These are phyloP conservation scores for Oligophagozyma castellii DNA, from an alignment of 1,139 yeast genomes.

Conservation along the genomic window DNA sequence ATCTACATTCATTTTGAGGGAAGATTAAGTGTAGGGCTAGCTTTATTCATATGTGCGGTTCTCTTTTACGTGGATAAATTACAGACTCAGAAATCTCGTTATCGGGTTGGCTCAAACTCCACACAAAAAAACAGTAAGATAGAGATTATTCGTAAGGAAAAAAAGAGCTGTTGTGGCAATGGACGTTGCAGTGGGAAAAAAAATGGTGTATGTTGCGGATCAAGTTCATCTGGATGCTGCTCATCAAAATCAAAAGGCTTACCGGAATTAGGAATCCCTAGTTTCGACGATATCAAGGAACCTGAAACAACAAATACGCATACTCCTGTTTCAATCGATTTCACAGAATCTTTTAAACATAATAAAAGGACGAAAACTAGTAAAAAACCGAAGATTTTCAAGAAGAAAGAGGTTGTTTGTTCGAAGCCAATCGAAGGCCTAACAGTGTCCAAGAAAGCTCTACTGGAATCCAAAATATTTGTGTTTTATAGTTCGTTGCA, in stretches of 20 bases:
- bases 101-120: too few relatives aligned
- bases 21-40: too few relatives aligned
- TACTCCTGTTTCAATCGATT: conserved; percentile 33
- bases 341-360: conserved; percentile 25
- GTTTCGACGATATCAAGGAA: too few relatives aligned
- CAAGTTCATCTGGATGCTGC: too few relatives aligned
- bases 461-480: conserved; percentile 29
- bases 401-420: conserved; percentile 14
- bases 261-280: too few relatives aligned
- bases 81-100: too few relatives aligned
- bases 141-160: conserved; percentile 4
- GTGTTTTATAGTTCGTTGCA: conserved; percentile 78
- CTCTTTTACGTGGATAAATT: too few relatives aligned
- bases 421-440: conserved; percentile 16
- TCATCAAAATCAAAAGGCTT: too few relatives aligned
- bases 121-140: too few relatives aligned
- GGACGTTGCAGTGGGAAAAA: conserved; percentile 9
- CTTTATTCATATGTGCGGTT: too few relatives aligned
- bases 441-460: conserved; percentile 24
- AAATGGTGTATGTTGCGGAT: conserved; percentile 5
- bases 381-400: conserved; percentile 14
- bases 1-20: too few relatives aligned
- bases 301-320: too few relatives aligned
- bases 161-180: conserved; percentile 11
- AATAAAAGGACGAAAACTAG: conserved; percentile 8